Evolutionary conservation across 257 asterid species (phyloP), one percentile per base, ranked within the genome.

Genomic region (Ehretia macrophylla): DNA sequence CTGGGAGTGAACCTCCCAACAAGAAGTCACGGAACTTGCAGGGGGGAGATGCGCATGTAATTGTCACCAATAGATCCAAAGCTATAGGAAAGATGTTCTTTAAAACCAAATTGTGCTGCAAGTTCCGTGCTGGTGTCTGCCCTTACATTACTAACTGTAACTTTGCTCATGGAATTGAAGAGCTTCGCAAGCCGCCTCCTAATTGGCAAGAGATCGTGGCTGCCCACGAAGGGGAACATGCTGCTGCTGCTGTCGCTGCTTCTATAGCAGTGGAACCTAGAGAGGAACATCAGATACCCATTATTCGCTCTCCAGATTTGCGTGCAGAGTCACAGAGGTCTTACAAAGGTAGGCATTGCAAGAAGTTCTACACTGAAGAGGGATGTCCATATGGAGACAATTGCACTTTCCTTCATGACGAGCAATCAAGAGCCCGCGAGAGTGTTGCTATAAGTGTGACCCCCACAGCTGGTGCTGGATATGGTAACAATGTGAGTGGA

Each of bases 191-290:
- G 52, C 63, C 69, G 22, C 77, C 77, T n/a, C 59, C 72, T 51
- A 60, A 62, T 72, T 72, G 77, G 77, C 69, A 66, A 44, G 73
- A 72, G 47, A 72, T 46, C 10, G 73, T 72, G 37, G 65, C 66
- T 55, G 68, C 61, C 23, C 75, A 64, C n/a, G 70, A 58, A 14
- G 56, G 64, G 5, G 73, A 60, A n/a, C 10, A 11, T 5, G 50
- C 64, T 1, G 55, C 59, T 23, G 55, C 8, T 27, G 35, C 35
- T 5, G 50, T 59, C 0, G 55, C 59, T 23, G 55, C 8, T 27
- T 3, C 35, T 17, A 46, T 40, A 40, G 14, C 38, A 17, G 38
- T 37, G 35, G 75, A 70, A 20, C 51, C 52, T 5, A 70, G 75
- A 46, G 75, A 70, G 52, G 75, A 70, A 20, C 69, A 57, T 59